Conservation (phyloP, 106 monocot genomes). For the Apostasia shenzhenica region DNA sequence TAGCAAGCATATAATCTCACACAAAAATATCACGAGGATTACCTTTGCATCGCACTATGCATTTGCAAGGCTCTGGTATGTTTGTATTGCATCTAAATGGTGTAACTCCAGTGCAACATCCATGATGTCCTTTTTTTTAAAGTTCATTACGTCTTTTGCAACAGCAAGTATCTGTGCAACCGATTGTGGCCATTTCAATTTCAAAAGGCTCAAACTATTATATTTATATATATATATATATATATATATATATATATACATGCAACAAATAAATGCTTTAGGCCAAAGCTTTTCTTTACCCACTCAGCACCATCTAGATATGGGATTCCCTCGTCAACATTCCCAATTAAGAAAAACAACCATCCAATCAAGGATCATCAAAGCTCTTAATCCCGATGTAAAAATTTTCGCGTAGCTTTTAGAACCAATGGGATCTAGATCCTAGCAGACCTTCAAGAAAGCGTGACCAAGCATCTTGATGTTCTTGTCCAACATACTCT, state of each 20-base stretch:
- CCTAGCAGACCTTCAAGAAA: constrained; percentile 71
- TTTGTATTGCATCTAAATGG: constrained; percentile 76
- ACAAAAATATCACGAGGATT: not conserved
- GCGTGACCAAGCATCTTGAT: constrained; percentile 57
- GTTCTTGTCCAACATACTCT: constrained; percentile 15
- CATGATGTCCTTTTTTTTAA: constrained; percentile 49
- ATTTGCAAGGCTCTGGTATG: constrained; percentile 91
- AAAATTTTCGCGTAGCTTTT: constrained; percentile 34
- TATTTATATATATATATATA: constrained; percentile 31
- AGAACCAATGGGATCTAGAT: constrained; percentile 38
- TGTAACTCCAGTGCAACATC: constrained; percentile 74
- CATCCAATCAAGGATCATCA: constrained; percentile 73
- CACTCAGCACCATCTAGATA: constrained; percentile 82
- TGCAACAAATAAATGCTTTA: constrained; percentile 82
- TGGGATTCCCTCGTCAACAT: constrained; percentile 56
- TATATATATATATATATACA: constrained; percentile 40
- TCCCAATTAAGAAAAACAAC: constrained; percentile 74
- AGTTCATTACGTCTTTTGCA: constrained; percentile 26
- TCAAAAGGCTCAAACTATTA: constrained; percentile 90
- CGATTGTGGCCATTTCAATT: constrained; percentile 72
- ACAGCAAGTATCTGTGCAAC: constrained; percentile 98
- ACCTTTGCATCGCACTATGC: constrained; percentile 89
- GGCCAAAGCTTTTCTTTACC: constrained; percentile 84
- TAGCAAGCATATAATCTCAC: not conserved
- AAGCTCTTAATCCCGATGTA: constrained; percentile 34